Evolutionary conservation across 1,284 basidiomycete species (phyloP).

Genomic region (Pholiota adiposa): DNA sequence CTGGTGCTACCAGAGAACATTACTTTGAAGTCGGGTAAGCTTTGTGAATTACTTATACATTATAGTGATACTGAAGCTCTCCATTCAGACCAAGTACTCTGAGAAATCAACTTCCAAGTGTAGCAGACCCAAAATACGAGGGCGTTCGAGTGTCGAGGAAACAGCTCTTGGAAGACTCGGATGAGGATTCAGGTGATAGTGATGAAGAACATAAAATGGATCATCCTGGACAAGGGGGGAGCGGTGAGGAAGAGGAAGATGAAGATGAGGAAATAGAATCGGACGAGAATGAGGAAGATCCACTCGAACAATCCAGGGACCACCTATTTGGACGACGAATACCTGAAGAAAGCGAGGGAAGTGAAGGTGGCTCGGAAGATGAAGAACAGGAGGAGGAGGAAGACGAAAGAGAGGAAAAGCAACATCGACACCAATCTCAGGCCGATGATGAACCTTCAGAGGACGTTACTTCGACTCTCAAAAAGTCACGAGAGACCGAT

Average conservation of each 20-base stretch:
- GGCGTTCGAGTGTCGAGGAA: constrained; percentile 68
- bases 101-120: constrained; percentile 62
- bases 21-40: constrained; percentile 84
- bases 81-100: constrained; percentile 65
- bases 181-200: constrained; percentile 34
- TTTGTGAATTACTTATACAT: background rate
- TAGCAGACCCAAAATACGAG: constrained; percentile 78
- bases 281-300: constrained; percentile 33
- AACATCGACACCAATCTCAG: constrained; percentile 17
- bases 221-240: constrained; percentile 35
- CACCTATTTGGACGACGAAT: background rate
- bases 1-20: constrained; percentile 64
- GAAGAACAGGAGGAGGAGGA: constrained; percentile 35
- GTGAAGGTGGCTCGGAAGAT: constrained; percentile 32
- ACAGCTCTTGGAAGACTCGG: constrained; percentile 52
- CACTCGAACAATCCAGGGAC: background rate
- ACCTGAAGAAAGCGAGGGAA: constrained; percentile 29
- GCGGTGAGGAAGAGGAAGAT: constrained; percentile 33
- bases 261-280: constrained; percentile 36
- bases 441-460: constrained; percentile 32
- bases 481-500: constrained; percentile 66
- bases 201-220: constrained; percentile 18
- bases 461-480: constrained; percentile 57
- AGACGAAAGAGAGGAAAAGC: constrained; percentile 34
- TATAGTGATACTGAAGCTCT: constrained; percentile 15